Base-by-base conservation (phyloP, 2,329 filamentous ascomycete species). In the Phyllosticta citrichinensis region DNA sequence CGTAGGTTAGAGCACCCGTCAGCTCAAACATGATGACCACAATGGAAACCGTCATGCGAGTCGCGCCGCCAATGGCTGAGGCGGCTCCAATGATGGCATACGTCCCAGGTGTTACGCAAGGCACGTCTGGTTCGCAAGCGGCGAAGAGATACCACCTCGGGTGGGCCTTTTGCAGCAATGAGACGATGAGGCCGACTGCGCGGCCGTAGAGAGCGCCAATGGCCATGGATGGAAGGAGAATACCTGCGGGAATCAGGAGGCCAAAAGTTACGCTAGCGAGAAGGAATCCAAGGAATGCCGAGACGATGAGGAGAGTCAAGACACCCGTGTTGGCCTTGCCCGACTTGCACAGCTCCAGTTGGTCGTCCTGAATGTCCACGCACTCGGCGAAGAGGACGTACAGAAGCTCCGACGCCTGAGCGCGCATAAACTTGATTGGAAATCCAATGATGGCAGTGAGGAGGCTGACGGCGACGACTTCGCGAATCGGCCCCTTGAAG, bases 1-100 rank as follows among this genome's bases (percentile, higher is more conserved):
- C 93, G 71, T 97, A 97, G 0, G 91, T 96, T 27, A 99, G 81
- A 1, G 94, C 94, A 58, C 94, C 94, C 0, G 94, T 99, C 61
- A 99, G 86, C 77, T 99, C 94, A 70, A 99, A 99, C 88, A 97
- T 97, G 76, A 99, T 99, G 69, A 97, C 94, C 4, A 99, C 93
- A 66, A 99, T 97, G 12, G 92, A 97, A 11, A 97, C 91, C 0
- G 94, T 99, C 86, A 99, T 95, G 66, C 93, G 85, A 19, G 93
- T 97, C 40, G 95, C 91, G 55, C 94, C 94, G 5, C 89, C 90
- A 1, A 99, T 84, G n/a, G 93, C 91, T 3, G 94, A 92, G 0
- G 94, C 93, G 0, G 94, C 94, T 35, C 94, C 94, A 64, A 99
- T 88, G 68, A 99, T 96, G 64, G 94, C 94, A 71, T 99, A 99